Evolutionary conservation across 306 rosid species (phyloP), one percentile per base, ranked within the genome.

Genomic region (Potentilla sterilis): DNA sequence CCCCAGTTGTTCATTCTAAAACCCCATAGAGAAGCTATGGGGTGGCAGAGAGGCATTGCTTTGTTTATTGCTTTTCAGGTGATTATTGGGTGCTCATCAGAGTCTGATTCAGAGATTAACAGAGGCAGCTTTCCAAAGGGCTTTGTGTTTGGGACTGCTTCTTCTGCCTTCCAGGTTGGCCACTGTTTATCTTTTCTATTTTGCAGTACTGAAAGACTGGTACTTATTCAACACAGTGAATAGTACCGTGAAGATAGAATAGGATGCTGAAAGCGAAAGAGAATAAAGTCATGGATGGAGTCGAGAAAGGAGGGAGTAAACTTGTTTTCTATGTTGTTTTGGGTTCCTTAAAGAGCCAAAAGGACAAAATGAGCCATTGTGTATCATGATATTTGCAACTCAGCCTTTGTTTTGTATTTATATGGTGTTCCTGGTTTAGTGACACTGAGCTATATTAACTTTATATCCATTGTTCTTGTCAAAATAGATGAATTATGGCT

Each of bases 121-220:
- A 84, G 96, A 62, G 70, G 48, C 64, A 83, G 92, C 80, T 93
- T 93, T 67, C 98, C 98, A 1, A 77, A 81, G 69, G 91, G 88
- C 38, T 93, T 93, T 77, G 92, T 91, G 63, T 93, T 93, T 46
- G 98, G 98, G 9, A 93, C 97, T 14, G 98, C 97, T 24, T 81
- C 98, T 81, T 84, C 98, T 55, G 95, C 97, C 68, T 91, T 89
- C 79, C 98, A 89, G 97, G 97, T 95, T 64, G 4, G 11, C 13
- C 67, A 34, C 67, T 62, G 10, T 61, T 55, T 28, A 61, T 12
- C 40, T 12, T 59, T 22, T 3, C 3, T 13, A 18, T 5, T 16
- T 9, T 6, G 2, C 67, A 24, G 18, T 62, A 28, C 40, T 61
- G 28, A 28, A 32, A n/a, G 28, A 61, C 41, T n/a, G n/a, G n/a